Evolutionary conservation across 2,329 filamentous ascomycete genomes (phyloP), one percentile per base, ranked within the genome.

Genomic region (Teratosphaeria zuluensis): DNA sequence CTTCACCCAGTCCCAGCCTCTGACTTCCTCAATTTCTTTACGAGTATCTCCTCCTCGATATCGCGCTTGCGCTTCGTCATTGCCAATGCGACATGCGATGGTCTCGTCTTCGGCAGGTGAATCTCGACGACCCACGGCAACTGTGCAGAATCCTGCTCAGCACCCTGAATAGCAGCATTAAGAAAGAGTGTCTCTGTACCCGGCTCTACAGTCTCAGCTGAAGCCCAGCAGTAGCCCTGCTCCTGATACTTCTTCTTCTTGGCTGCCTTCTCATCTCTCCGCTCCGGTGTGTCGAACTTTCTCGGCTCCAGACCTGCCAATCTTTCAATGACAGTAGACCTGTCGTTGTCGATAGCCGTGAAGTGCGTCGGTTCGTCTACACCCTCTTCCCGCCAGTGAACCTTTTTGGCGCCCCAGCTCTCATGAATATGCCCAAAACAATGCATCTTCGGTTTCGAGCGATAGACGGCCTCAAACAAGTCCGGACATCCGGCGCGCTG

Each of bases 401-500:
- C 76, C 2, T 81, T 60, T 56, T 78, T 79, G 0, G 76, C 78
- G 2, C 84, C 84, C 81, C 82, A 86, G 0, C 74, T 77, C 63
- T 83, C 80, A 64, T 84, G 82, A n/a, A 84, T 79, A 61, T 84
- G 82, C 0, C 81, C 81, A 59, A 83, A 84, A 66, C 80, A 83
- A 65, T 83, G 80, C 3, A 84, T 62, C 6, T 67, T 66, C 1
- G 81, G 81, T 31, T 70, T 72, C 1, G 76, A 73, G 0, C 66
- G 65, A 1, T 74, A 71, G 0, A 84, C 65, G 0, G 81, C 78
- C 0, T 66, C 67, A 56, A 82, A 76, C 2, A 84, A 74, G 16
- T 74, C 61, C 0, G 64, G 62, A 59, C 79, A 79, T 21, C 81
- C 80, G 19, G 72, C 73, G 55, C 66, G 61, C 9, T 63, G 33